Percentiles rank a stretch among this genome's conserved stretches.
phyloP scores from a whole-genome alignment of 139 green algal genomes.

The Pleodorina starrii region DNA sequence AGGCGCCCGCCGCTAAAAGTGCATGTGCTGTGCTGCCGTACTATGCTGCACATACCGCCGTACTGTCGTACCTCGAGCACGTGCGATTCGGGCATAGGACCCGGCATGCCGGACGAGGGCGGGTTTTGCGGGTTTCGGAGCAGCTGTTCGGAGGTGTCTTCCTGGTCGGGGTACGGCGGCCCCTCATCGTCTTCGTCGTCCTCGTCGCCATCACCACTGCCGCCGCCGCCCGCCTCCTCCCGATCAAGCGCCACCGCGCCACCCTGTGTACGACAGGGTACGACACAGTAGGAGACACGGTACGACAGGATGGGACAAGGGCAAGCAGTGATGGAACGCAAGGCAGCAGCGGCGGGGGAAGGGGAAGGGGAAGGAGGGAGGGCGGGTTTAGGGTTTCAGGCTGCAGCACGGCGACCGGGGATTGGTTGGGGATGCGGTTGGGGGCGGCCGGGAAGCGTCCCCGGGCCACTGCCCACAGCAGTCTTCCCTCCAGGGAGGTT shows the following conservation, averaged over 20 bases:
- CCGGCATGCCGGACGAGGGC: neutral
- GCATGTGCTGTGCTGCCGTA: neutral
- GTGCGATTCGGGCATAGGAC: constrained; percentile 38
- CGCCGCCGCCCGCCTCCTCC: neutral
- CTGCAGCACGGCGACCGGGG: too few species aligned
- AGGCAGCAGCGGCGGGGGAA: too few species aligned
- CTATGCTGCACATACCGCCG: neutral
- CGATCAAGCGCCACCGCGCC: neutral
- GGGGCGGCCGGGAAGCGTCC: too few species aligned
- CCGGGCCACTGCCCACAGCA: too few species aligned
- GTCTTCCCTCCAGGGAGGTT: too few species aligned
- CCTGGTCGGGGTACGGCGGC: neutral
- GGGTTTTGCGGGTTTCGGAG: neutral
- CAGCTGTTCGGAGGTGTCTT: neutral
- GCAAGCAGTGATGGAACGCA: too few species aligned
- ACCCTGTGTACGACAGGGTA: too few species aligned
- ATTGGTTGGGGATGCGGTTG: too few species aligned
- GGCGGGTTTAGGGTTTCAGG: too few species aligned
- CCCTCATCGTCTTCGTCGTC: neutral
- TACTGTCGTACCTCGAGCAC: constrained; percentile 45
- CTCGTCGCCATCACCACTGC: neutral
- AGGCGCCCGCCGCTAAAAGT: neutral
- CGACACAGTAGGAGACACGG: too few species aligned
- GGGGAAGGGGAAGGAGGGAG: too few species aligned
- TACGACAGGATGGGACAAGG: too few species aligned